Evolutionary conservation across 1,139 yeast species (phyloP), one percentile per base, ranked within the genome.

Genomic region (Yamadazyma atlantica): DNA sequence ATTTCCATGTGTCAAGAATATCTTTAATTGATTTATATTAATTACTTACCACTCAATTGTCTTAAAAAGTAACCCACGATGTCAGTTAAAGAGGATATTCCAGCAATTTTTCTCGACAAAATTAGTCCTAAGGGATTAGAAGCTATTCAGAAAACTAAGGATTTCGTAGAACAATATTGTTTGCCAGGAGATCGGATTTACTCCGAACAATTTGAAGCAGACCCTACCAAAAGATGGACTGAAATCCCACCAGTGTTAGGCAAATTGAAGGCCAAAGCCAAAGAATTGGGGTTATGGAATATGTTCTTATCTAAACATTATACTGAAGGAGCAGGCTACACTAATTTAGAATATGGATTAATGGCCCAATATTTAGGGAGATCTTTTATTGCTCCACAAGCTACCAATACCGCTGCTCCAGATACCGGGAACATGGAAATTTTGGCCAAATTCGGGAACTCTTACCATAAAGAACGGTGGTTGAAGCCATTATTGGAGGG

Each of bases 371-470:
- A 79, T 50, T 66, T 82, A 57, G 88, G 88, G 16, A 66, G 79
- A 39, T 68, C 80, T 2, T 62, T 64, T 39, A 55, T 70, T 36
- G 85, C 79, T 1, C 81, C 86, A 2, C 85, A 78, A 53, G 83
- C 78, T 19, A 78, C 83, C 45, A 82, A 82, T 55, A 76, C 82
- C 19, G 62, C 60, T 38, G 87, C 87, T 6, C 88, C 88, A 12
- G 88, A 82, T 50, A 81, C 87, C n/a, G 88, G 88, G 6, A 81
- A 82, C 53, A 81, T 81, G 85, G 88, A 82, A 55, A 66, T 82
- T 16, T 58, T 82, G 45, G 84, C 84, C 26, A 71, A 73, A 46
- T 81, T 77, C 54, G 87, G 83, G 24, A 71, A 63, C 35, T 60
- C 58, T 2, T 62, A 57, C 40, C 88, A 82, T 48, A 77, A 76